Evolutionary conservation across 2,329 filamentous ascomycete species (phyloP), one percentile per base, ranked within the genome.

Genomic region (Dryadomyces quercivorus): DNA sequence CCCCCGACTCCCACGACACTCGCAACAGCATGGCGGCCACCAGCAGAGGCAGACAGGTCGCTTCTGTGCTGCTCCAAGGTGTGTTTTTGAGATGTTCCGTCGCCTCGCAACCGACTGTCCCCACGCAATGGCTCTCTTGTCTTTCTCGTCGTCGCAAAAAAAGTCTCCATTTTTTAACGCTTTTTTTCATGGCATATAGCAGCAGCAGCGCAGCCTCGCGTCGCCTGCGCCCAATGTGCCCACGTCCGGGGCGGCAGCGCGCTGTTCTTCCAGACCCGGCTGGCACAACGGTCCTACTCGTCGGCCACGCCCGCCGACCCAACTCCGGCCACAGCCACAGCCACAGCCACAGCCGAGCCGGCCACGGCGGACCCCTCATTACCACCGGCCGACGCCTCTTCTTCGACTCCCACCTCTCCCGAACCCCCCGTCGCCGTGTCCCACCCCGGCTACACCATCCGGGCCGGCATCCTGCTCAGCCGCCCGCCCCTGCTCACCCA

Each of bases 401-500:
- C 40, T 43, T 43, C 40, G 40, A 9, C 42, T 5, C 5, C 65
- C 55, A 64, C 63, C 38, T 59, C 58, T 20, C 58, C 62, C 31
- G 59, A 57, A 43, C 56, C 60, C 45, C 56, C 61, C 3, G 48
- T 46, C 7, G 22, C 38, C 13, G 47, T 34, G n/a, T 51, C 53
- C 13, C 47, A 50, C 47, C 53, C 53, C 16, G 53, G 47, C 52
- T 79, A 78, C 69, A 70, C 72, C 60, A 73, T 82, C 66, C 74
- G 72, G 56, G 75, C 77, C 56, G 86, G 88, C 59, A 77, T 96
- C 57, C 81, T 97, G 61, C 82, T 98, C 59, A 93, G 90, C 48
- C 88, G 93, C 31, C 82, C 93, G 50, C 93, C 93, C 7, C 75
- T 94, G 56, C 77, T 98, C 63, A 97, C 93, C 26, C 85, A 87